Evolutionary conservation across 805 yeast species (phyloP), one percentile per base, ranked within the genome.

Genomic region (Zygosaccharomyces pseudorouxii): DNA sequence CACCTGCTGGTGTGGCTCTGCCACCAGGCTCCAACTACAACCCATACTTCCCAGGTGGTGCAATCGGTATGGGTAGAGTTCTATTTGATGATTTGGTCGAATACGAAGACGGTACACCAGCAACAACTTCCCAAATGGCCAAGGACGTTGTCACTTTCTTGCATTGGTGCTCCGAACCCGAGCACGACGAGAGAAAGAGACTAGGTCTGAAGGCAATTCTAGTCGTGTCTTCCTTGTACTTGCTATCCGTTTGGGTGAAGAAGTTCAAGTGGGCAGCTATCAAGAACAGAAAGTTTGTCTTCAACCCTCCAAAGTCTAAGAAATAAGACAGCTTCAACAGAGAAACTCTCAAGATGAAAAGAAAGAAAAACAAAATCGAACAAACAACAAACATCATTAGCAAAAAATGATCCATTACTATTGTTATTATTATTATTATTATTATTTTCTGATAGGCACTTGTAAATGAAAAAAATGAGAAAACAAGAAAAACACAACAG

Each of bases 31-130:
- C 95, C 54, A 93, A 93, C 84, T 93, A 93, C 77, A 93, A 93
- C 81, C 99, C 99, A 67, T 93, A 93, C 80, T 93, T 93, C 96
- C 98, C 99, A 71, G 98, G 98, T 75, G 98, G 99, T 58, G 80
- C 97, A 38, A 92, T 93, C 77, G 99, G 97, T 62, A 93, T 93
- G 99, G 98, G 88, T 69, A 87, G 99, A 77, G 98, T 92, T 51
- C 79, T 93, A 71, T 93, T 90, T 62, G 99, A 93, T 69, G 99
- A 88, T 58, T 79, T 93, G 67, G 99, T 93, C 56, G 99, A 93
- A 78, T 93, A 83, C 74, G 99, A 93, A 71, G 99, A 93, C 71
- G 99, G 99, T 68, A 93, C 99, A 51, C 96, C 95, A 51, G 98
- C 99, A 47, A 83, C 98, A 47, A 86, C 98, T 55, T 84, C 98